Percentiles rank a stretch among this genome's conserved stretches.
phyloP scores from a whole-genome alignment of 805 yeast genomes.

The Hanseniaspora hatyaiensis region DNA sequence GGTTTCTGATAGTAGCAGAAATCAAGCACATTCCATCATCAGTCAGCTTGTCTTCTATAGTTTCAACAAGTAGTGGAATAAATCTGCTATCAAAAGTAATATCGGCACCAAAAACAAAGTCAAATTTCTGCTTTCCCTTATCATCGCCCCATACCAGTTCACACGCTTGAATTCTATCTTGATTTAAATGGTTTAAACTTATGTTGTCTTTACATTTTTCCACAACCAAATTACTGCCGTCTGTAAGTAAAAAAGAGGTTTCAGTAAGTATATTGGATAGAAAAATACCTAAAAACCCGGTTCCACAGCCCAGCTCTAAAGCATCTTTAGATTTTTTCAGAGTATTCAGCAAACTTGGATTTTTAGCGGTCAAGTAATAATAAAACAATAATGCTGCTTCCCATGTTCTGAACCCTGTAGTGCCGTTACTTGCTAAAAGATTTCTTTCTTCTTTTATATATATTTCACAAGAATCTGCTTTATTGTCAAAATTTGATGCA shows the following conservation, averaged over 20 bases:
- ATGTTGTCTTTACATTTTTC: conserved; percentile 31
- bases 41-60: conserved; percentile 29
- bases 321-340: conserved; percentile 23
- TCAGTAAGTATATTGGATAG: neutral
- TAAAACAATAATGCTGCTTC: conserved; percentile 71
- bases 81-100: conserved; percentile 67
- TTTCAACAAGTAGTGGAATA: conserved; percentile 43
- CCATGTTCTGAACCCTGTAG: conserved; percentile 89
- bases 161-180: conserved; percentile 18
- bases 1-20: conserved; percentile 68
- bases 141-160: conserved; percentile 46
- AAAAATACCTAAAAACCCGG: conserved; percentile 56
- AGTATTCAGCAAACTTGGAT: neutral
- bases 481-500: neutral
- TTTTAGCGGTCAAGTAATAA: conserved; percentile 29
- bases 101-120: conserved; percentile 69
- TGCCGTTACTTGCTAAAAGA: conserved; percentile 22
- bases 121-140: conserved; percentile 25
- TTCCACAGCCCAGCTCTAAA: conserved; percentile 79
- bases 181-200: conserved; percentile 32
- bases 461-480: neutral
- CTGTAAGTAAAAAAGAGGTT: neutral
- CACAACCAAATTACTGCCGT: conserved; percentile 21
- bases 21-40: conserved; percentile 32
- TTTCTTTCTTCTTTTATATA: conserved; percentile 11